Evolutionary conservation across 768 basidiomycete species (phyloP).

Genomic region (Panus rudis): DNA sequence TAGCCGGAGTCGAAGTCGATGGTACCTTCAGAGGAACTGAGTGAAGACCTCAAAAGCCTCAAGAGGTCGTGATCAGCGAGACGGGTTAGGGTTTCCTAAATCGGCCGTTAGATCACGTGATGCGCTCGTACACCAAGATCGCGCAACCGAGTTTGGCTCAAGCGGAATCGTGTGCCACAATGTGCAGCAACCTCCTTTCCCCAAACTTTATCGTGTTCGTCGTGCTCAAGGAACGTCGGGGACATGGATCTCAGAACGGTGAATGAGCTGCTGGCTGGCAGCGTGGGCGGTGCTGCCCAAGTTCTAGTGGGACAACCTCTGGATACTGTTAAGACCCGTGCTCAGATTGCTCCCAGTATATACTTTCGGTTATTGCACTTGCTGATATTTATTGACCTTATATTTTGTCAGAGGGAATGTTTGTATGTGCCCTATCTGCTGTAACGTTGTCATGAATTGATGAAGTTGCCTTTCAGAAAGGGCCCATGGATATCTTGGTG

Average conservation of each 20-base stretch:
- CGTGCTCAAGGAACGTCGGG: no score
- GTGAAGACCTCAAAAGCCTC: no score
- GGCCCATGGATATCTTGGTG: conserved; percentile 83
- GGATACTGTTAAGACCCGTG: conserved; percentile 84
- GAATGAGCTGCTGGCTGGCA: conserved; percentile 84
- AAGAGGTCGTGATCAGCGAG: no score
- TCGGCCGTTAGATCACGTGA: no score
- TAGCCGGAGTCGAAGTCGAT: no score
- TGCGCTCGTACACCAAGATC: no score
- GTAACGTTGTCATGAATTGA: not conserved
- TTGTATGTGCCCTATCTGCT: conserved; percentile 47
- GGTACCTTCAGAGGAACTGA: no score
- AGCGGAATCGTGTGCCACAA: no score
- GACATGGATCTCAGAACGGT: conserved; percentile 42
- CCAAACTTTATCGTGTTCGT: no score
- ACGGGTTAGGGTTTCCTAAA: no score
- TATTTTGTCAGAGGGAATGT: conserved; percentile 63
- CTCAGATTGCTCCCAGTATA: conserved; percentile 80
- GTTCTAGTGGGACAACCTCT: conserved; percentile 92
- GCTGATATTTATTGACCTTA: not conserved
- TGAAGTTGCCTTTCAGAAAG: conserved; percentile 51
- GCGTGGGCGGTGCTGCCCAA: conserved; percentile 89
- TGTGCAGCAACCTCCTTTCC: no score
- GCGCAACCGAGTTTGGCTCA: no score
- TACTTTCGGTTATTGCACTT: not conserved